Percentiles rank a stretch among this genome's conserved stretches.
Evolutionary conservation across 1,284 basidiomycete genomes (phyloP).

Genomic region (Volvariella surrecta): DNA sequence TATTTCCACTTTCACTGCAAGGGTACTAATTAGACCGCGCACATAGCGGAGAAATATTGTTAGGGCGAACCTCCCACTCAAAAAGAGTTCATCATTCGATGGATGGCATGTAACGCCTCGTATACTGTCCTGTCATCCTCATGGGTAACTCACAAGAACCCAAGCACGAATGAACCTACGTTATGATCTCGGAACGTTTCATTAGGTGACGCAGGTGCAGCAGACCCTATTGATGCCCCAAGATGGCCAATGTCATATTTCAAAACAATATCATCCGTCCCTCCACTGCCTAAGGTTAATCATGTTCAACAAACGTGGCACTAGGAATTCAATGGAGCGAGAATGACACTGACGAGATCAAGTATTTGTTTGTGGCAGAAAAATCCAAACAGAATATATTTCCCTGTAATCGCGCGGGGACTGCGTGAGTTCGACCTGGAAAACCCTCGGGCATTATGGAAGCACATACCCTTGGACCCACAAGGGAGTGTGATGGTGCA

Average conservation of each 20-base stretch:
- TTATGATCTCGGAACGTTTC: slow-evolving; percentile 23
- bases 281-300: slow-evolving; percentile 37
- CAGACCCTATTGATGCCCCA: slow-evolving; percentile 9
- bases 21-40: slow-evolving; percentile 5
- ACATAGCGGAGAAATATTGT: slow-evolving; percentile 2
- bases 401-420: slow-evolving; percentile 24
- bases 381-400: slow-evolving; percentile 67
- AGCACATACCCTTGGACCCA: slow-evolving; percentile 38
- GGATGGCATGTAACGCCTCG: slow-evolving; percentile 56
- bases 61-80: slow-evolving; percentile 52
- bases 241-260: slow-evolving; percentile 41
- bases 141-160: slow-evolving; percentile 6
- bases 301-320: slow-evolving; percentile 3
- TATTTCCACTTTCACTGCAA: slow-evolving; percentile 55
- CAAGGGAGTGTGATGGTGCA: slow-evolving; percentile 35
- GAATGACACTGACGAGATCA: slow-evolving; percentile 47
- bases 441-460: background rate
- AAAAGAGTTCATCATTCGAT: slow-evolving; percentile 51
- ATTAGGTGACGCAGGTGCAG: slow-evolving; percentile 1
- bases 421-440: slow-evolving; percentile 3
- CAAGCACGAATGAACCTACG: slow-evolving; percentile 16
- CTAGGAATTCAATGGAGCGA: background rate
- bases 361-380: slow-evolving; percentile 49
- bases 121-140: slow-evolving; percentile 43
- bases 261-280: slow-evolving; percentile 47